Evolutionary conservation across 2,329 filamentous ascomycete genomes (phyloP).

Genomic region (Trichoderma afroharzianum): DNA sequence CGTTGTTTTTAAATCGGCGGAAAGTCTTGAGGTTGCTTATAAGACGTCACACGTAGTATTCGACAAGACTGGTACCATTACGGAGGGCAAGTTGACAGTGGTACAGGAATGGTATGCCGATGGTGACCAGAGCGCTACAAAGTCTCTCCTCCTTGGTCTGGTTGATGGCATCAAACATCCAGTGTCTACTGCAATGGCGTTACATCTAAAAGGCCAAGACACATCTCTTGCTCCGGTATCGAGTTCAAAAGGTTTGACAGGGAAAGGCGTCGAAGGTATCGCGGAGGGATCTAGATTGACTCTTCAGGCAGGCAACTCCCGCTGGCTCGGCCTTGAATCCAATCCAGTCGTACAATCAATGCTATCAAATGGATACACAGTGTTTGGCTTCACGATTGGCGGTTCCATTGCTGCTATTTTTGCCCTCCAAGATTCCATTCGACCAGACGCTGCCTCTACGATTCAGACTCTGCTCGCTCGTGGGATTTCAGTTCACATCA

Average conservation of each 20-base stretch:
- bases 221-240: neutral
- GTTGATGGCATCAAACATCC: slow-evolving; percentile 48
- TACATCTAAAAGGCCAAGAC: slow-evolving; percentile 33
- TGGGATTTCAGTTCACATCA: slow-evolving; percentile 43
- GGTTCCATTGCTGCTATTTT: slow-evolving; percentile 38
- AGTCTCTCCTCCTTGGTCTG: slow-evolving; percentile 29
- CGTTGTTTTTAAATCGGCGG: slow-evolving; percentile 65
- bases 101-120: neutral
- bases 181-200: slow-evolving; percentile 46
- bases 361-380: slow-evolving; percentile 37
- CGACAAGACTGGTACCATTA: slow-evolving; percentile 79
- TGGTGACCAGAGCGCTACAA: neutral
- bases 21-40: slow-evolving; percentile 59
- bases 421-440: slow-evolving; percentile 45
- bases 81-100: slow-evolving; percentile 43
- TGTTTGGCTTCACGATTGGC: slow-evolving; percentile 46
- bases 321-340: slow-evolving; percentile 41
- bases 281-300: slow-evolving; percentile 18
- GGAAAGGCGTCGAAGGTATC: slow-evolving; percentile 44
- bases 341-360: slow-evolving; percentile 33
- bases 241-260: slow-evolving; percentile 28
- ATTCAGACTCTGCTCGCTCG: slow-evolving; percentile 35
- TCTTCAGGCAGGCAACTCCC: slow-evolving; percentile 48
- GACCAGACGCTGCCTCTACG: slow-evolving; percentile 38
- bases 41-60: slow-evolving; percentile 66